phyloP scores from a whole-genome alignment of 805 yeast genomes.

The Schwanniomyces yamadae region DNA sequence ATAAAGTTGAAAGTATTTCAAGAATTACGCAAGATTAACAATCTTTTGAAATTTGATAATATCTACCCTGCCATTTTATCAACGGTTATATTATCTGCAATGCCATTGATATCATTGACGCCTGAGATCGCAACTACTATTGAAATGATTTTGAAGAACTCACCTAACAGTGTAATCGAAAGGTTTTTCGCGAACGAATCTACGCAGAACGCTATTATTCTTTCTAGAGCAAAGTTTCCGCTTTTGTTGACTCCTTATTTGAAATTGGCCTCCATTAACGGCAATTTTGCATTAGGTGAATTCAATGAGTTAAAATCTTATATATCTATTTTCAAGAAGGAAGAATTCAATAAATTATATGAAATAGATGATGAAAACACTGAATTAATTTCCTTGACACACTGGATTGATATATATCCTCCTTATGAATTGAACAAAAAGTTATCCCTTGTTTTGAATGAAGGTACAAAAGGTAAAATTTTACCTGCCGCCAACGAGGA shows the following conservation, averaged over 20 bases:
- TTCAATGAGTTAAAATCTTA: conserved; percentile 59
- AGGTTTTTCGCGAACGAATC: conserved; percentile 47
- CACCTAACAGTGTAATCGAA: conserved; percentile 45
- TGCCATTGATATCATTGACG: conserved; percentile 51
- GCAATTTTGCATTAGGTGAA: conserved; percentile 65
- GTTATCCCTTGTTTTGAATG: conserved; percentile 41
- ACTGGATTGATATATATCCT: conserved; percentile 51
- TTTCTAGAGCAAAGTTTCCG: conserved; percentile 77
- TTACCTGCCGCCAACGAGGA: conserved; percentile 46
- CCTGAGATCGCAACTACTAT: conserved; percentile 45
- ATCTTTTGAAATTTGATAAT: conserved; percentile 47
- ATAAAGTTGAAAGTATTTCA: conserved; percentile 44
- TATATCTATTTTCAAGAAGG: conserved; percentile 46
- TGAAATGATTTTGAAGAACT: conserved; percentile 38
- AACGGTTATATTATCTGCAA: conserved; percentile 41
- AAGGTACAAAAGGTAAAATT: conserved; percentile 68
- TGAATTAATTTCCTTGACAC: conserved; percentile 51
- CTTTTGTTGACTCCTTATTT: conserved; percentile 58
- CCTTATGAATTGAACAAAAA: conserved; percentile 53
- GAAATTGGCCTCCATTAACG: conserved; percentile 59
- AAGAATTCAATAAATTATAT: conserved; percentile 39
- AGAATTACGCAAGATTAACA: conserved; percentile 40
- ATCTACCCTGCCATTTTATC: conserved; percentile 52
- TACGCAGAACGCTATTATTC: conserved; percentile 43
- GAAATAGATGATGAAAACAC: conserved; percentile 52